phyloP scores from a whole-genome alignment of 2,329 filamentous ascomycete species.

The Tolypocladium pustulatum region DNA sequence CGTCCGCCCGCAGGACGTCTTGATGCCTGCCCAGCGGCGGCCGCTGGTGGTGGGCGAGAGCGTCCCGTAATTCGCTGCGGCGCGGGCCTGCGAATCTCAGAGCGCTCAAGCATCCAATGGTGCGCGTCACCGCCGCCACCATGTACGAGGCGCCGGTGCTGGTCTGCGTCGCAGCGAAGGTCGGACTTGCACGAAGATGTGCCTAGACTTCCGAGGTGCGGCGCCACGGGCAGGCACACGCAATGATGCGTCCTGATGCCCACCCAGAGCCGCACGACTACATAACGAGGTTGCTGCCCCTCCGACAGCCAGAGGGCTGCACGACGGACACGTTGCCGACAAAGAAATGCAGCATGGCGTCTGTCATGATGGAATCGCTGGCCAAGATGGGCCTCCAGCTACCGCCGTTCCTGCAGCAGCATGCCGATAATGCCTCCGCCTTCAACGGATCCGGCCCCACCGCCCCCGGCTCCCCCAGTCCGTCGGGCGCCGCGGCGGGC shows the following conservation, averaged over 20 bases:
- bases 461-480: slow-evolving; percentile 1
- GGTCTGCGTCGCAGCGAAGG: neutral
- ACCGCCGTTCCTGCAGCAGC: slow-evolving; percentile 14
- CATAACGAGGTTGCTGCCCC: neutral
- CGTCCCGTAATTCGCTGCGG: neutral
- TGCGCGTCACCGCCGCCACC: neutral
- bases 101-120: neutral
- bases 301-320: neutral
- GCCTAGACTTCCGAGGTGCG: neutral
- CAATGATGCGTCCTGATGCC: neutral
- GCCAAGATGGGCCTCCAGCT: slow-evolving; percentile 14
- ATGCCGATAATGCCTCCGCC: slow-evolving; percentile 9
- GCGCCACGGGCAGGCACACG: neutral
- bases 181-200: neutral
- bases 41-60: neutral
- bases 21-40: neutral
- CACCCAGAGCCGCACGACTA: neutral
- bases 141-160: neutral
- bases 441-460: slow-evolving; percentile 11
- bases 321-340: neutral
- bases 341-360: neutral
- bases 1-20: neutral
- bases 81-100: neutral
- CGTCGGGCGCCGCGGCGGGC: neutral
- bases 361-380: slow-evolving; percentile 16